phyloP scores from a whole-genome alignment of 2,329 filamentous ascomycete genomes.

The Clonostachys byssicola region DNA sequence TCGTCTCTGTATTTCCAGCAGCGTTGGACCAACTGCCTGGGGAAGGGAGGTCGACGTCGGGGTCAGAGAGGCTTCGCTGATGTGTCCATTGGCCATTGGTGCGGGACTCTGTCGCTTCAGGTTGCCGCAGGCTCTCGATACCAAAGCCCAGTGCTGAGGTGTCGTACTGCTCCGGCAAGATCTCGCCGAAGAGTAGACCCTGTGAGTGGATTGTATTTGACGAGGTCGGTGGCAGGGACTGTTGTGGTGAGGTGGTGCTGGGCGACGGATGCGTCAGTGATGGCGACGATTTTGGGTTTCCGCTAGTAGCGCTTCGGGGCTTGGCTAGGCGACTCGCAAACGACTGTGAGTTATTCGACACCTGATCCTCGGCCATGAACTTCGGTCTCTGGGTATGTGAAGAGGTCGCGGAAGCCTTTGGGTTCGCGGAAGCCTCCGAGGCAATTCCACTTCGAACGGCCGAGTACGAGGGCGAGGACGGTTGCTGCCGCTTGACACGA shows the following conservation, averaged over 20 bases:
- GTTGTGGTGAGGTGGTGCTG: conserved; percentile 1
- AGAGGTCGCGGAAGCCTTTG: conserved; percentile 12
- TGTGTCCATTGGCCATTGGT: conserved; percentile 47
- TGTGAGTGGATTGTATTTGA: conserved; percentile 30
- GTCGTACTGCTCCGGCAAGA: conserved; percentile 56
- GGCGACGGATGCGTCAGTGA: conserved; percentile 18
- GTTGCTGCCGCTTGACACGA: conserved; percentile 13
- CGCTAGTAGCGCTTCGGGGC: conserved; percentile 28
- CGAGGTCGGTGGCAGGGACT: conserved; percentile 14
- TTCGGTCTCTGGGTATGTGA: conserved; percentile 37
- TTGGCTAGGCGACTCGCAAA: conserved; percentile 57
- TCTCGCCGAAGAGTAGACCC: conserved; percentile 71
- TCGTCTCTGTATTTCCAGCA: conserved; percentile 15
- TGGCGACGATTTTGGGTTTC: conserved; percentile 14
- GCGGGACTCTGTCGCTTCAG: conserved; percentile 70
- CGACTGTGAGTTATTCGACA: conserved; percentile 51
- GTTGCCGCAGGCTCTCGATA: conserved; percentile 46
- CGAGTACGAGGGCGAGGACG: conserved; percentile 16
- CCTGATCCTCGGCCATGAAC: conserved; percentile 43
- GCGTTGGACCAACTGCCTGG: conserved; percentile 63
- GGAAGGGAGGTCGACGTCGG: conserved; percentile 55
- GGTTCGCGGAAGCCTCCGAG: background rate
- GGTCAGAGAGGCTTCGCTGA: conserved; percentile 51
- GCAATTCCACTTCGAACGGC: background rate
- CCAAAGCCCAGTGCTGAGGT: conserved; percentile 53